Evolutionary conservation across 768 basidiomycete genomes (phyloP), one percentile per base, ranked within the genome.

Genomic region (Calocybe cyanea): DNA sequence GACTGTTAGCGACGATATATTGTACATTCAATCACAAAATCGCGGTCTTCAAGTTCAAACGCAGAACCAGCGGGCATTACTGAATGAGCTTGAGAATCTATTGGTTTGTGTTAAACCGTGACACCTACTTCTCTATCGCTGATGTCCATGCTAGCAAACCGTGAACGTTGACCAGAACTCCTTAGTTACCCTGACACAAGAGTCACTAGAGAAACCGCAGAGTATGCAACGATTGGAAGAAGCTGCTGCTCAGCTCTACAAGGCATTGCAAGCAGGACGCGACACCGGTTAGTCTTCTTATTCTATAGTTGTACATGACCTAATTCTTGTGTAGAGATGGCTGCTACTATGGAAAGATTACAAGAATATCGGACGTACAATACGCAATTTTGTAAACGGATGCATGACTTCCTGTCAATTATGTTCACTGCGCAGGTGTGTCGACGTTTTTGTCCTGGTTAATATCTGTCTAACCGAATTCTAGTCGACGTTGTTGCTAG

Each of bases 11-110:
- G 96, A 99, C 48, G 96, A 99, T 60, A 99, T 99, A 44, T 80
- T 78, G 6, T 93, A 82, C 60, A 99, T 99, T 56, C 96, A 98
- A 66, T 88, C 88, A 1, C 95, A 98, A 63, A 93, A 95, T 61
- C 80, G 94, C 38, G 96, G 96, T 52, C 71, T 99, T 28, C 96
- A 99, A 65, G 93, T 98, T 3, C 95, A 98, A 58, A 98, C 86
- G 7, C 92, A 95, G 59, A 99, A 98, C 57, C 95, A 98, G 63
- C 78, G 85, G 18, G 81, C 84, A 13, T 72, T 99, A 7, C 66
- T 98, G 33, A 73, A 69, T 24, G 96, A 98, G 62, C 67, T 99
- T 9, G 85, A 94, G 63, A 89, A 90, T 56, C 72, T 99, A 18
- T 68, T 98, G 57, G 94, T 53, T 17, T 28, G 41, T 15, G 17